phyloP scores from a whole-genome alignment of 1,139 yeast genomes.

The Taphrina pruni region DNA sequence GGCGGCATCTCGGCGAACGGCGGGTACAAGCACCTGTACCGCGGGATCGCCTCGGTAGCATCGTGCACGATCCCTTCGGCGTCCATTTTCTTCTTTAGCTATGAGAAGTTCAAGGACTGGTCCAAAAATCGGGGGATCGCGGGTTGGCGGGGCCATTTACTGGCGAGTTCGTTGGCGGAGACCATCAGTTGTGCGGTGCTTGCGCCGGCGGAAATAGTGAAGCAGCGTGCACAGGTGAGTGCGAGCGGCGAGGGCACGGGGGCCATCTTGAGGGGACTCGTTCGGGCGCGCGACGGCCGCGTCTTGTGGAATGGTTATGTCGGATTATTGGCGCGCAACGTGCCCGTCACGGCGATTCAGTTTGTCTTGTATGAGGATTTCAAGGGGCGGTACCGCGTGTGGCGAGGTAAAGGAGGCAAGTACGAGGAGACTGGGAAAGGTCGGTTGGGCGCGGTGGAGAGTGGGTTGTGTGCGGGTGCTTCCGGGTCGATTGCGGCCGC shows the following conservation, averaged over 20 bases:
- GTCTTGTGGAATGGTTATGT: slow-evolving; percentile 93
- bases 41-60: slow-evolving; percentile 91
- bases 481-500: slow-evolving; percentile 92
- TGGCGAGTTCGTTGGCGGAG: slow-evolving; percentile 36
- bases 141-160: slow-evolving; percentile 34
- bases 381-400: slow-evolving; percentile 56
- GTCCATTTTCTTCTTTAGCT: slow-evolving; percentile 38
- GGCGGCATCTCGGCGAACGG: slow-evolving; percentile 94
- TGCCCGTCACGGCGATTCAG: slow-evolving; percentile 93
- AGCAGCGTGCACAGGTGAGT: slow-evolving; percentile 87
- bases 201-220: slow-evolving; percentile 95
- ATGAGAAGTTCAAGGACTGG: slow-evolving; percentile 37
- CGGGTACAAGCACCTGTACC: slow-evolving; percentile 86
- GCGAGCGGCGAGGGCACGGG: slow-evolving; percentile 62
- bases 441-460: slow-evolving; percentile 75
- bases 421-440: slow-evolving; percentile 9
- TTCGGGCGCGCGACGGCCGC: slow-evolving; percentile 57
- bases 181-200: slow-evolving; percentile 72
- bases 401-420: not conserved
- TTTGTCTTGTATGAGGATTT: slow-evolving; percentile 89
- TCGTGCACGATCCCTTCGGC: slow-evolving; percentile 85
- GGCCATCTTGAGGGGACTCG: slow-evolving; percentile 64
- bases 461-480: slow-evolving; percentile 74
- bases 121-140: not conserved
- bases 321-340: slow-evolving; percentile 89